phyloP scores from a whole-genome alignment of 2,329 filamentous ascomycete species.

The Colletotrichum sp. region DNA sequence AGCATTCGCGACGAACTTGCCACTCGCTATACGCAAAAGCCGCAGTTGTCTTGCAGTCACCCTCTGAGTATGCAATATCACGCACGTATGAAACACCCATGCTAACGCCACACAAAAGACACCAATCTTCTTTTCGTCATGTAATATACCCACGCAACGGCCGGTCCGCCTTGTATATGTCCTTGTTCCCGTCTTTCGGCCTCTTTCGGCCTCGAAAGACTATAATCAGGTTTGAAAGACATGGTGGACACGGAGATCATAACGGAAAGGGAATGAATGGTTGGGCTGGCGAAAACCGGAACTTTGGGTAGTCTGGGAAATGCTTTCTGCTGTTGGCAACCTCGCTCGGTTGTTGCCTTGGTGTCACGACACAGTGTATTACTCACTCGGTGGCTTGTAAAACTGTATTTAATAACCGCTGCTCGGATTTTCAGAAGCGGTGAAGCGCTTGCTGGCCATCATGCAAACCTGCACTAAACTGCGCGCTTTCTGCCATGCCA shows the following conservation, averaged over 20 bases:
- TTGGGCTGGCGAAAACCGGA: neutral
- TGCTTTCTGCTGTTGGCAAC: neutral
- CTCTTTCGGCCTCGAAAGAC: neutral
- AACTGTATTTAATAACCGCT: neutral
- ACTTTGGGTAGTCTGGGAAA: neutral
- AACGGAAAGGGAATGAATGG: neutral
- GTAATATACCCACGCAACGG: constrained; percentile 38
- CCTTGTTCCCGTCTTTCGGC: neutral
- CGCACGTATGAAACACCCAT: neutral
- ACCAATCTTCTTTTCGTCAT: constrained; percentile 68
- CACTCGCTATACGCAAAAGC: constrained; percentile 90
- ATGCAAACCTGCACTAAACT: neutral
- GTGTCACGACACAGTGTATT: neutral
- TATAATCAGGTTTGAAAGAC: neutral
- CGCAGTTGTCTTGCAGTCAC: constrained; percentile 95
- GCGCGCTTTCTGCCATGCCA: neutral
- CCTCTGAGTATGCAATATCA: constrained; percentile 75
- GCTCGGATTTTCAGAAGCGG: neutral
- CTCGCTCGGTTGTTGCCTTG: neutral
- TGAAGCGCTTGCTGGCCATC: neutral
- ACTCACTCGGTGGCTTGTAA: neutral
- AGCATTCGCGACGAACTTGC: constrained; percentile 92
- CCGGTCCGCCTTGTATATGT: constrained; percentile 14
- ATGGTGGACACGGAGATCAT: neutral
- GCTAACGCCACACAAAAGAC: constrained; percentile 42